Percentiles rank a stretch among this genome's conserved stretches.
phyloP scores from a whole-genome alignment of 2,329 filamentous ascomycete species.

The Verticillium dahliae region DNA sequence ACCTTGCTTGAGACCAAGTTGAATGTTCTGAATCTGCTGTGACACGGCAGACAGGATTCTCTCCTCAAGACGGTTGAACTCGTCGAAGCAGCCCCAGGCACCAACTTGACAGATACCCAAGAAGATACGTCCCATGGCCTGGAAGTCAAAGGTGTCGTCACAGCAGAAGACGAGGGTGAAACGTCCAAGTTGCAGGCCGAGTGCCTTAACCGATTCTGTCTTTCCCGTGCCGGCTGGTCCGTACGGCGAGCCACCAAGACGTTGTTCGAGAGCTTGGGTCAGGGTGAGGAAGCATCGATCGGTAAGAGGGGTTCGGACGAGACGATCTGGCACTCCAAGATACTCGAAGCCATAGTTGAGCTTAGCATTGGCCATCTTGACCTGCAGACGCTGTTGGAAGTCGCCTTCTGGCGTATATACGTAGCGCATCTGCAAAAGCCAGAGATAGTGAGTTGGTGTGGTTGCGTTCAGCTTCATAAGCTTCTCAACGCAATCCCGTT shows the following conservation, averaged over 20 bases:
- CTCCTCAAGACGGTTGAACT: constrained; percentile 98
- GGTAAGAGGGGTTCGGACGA: constrained; percentile 93
- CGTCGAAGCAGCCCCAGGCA: constrained; percentile 99
- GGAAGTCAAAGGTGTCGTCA: constrained; percentile 99
- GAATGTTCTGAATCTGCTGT: constrained; percentile 98
- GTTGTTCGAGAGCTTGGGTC: constrained; percentile 90
- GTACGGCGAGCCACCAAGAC: constrained; percentile 93
- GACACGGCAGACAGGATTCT: constrained; percentile 96
- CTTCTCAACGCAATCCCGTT: constrained; percentile 87
- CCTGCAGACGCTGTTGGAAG: constrained; percentile 71
- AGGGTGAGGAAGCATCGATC: constrained; percentile 98
- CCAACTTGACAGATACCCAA: constrained; percentile 98
- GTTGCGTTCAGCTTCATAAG: constrained; percentile 70
- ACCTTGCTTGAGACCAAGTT: constrained; percentile 84
- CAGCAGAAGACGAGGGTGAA: constrained; percentile 99
- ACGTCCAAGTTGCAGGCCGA: constrained; percentile 90
- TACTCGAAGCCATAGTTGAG: constrained; percentile 98
- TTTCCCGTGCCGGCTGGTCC: constrained; percentile 97
- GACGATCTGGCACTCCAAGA: constrained; percentile 87
- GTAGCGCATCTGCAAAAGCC: constrained; percentile 97
- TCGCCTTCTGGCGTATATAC: constrained; percentile 80
- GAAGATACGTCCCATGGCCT: constrained; percentile 99
- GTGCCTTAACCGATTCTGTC: constrained; percentile 96
- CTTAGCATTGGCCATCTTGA: constrained; percentile 95
- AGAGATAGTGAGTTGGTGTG: constrained; percentile 75